Conservation (phyloP, 257 asterid genomes). For the Sherardia arvensis region DNA sequence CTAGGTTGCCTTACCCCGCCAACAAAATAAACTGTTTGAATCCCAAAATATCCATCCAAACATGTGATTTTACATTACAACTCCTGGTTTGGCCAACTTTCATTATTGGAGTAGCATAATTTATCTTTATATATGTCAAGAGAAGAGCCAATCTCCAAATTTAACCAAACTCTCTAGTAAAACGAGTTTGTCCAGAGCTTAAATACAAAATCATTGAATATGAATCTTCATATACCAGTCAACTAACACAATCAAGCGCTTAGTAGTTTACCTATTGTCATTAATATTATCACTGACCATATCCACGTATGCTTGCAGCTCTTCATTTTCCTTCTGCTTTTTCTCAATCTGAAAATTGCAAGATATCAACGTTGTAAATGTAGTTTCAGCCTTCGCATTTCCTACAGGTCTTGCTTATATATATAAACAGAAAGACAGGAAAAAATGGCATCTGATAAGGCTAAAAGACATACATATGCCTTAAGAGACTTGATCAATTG, state of each 20-base stretch:
- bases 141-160: not conserved
- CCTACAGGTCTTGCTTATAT: not conserved
- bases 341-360: constrained; percentile 54
- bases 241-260: not conserved
- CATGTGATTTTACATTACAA: not conserved
- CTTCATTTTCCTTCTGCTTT: constrained; percentile 74
- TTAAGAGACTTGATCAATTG: constrained; percentile 56
- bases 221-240: not conserved
- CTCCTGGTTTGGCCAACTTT: not conserved
- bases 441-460: no score
- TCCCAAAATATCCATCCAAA: not conserved
- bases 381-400: not conserved
- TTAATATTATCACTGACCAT: constrained; percentile 75
- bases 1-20: not conserved
- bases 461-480: constrained; percentile 46
- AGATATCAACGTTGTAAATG: not conserved
- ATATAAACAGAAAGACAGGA: no score
- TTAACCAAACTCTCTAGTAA: not conserved
- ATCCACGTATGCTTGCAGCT: constrained; percentile 73
- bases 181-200: not conserved
- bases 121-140: not conserved
- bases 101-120: not conserved
- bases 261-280: constrained; percentile 56
- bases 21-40: not conserved
- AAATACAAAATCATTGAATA: not conserved